Evolutionary conservation across 2,329 filamentous ascomycete genomes (phyloP).

Genomic region (Neobulgaria alba): DNA sequence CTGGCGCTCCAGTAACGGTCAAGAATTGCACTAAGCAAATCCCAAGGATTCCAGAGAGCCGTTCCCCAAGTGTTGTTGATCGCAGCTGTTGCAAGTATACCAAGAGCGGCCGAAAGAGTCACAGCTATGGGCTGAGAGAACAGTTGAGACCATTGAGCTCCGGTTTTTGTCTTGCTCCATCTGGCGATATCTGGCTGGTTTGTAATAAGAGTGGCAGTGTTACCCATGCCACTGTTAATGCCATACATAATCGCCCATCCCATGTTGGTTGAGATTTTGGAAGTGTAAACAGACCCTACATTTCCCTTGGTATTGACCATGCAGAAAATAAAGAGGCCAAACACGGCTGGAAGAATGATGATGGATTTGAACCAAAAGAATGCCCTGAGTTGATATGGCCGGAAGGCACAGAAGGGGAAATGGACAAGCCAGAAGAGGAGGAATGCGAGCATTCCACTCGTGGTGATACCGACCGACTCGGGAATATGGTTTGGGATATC

Average conservation of each 20-base stretch:
- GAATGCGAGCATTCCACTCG: conserved; percentile 36
- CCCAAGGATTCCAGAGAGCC: conserved; percentile 36
- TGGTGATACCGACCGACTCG: conserved; percentile 32
- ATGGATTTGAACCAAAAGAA: conserved; percentile 38
- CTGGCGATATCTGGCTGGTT: conserved; percentile 38
- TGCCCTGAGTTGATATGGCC: conserved; percentile 35
- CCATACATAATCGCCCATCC: conserved; percentile 33
- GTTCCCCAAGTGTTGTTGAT: conserved; percentile 36
- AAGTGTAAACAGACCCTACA: conserved; percentile 23
- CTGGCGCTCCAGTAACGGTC: conserved; percentile 26
- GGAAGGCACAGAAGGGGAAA: conserved; percentile 37
- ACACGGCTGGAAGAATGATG: conserved; percentile 32
- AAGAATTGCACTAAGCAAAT: conserved; percentile 36
- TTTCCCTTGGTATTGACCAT: conserved; percentile 32
- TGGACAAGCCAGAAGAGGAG: conserved; percentile 48
- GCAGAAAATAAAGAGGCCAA: conserved; percentile 33
- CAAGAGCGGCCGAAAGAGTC: conserved; percentile 34
- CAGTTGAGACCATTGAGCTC: conserved; percentile 35
- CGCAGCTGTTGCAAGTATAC: conserved; percentile 36
- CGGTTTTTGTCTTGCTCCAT: conserved; percentile 32
- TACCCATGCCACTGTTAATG: conserved; percentile 34
- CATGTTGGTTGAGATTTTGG: conserved; percentile 7
- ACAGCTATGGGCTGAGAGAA: conserved; percentile 34
- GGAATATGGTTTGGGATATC: conserved; percentile 33
- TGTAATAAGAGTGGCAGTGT: conserved; percentile 32